Evolutionary conservation across 2,329 filamentous ascomycete species (phyloP), one percentile per base, ranked within the genome.

Genomic region (Hymenoscyphus fructigenus): DNA sequence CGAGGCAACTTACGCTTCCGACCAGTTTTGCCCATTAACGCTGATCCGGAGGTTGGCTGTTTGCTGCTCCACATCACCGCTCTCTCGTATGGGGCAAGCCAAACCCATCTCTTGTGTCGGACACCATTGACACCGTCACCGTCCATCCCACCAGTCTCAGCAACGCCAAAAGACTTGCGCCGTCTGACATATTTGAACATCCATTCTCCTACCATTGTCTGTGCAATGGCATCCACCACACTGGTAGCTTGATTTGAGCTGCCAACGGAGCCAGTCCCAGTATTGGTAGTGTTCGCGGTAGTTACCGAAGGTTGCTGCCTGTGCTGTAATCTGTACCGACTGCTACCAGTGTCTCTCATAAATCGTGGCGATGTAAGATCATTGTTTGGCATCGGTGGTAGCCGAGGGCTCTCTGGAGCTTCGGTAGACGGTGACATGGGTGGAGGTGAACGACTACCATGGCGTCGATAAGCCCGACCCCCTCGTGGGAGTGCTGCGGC

Each of bases 51-150:
- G 10, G 89, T 92, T 17, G 95, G 95, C 78, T 99, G 95, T 82
- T 96, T 97, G 83, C 91, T 96, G 78, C 94, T 97, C 95, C 95
- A 99, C 77, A 99, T 91, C 66, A 99, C 94, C 14, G 94, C 90
- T 68, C 93, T 85, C 78, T 99, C 95, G 75, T 99, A 98, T 2
- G 95, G 95, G 20, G 94, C 95, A 68, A 99, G 85, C 95, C 95
- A 99, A 1, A 99, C 95, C 95, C 95, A 99, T 76, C 95, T 86
- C 80, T 93, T 97, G 77, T 99, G 95, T 34, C 95, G 90, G 69
- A 87, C 87, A 71, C 84, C 87, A 69, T 81, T 84, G 23, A 81
- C 83, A 65, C 90, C 88, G 77, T 91, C 88, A 68, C 83, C 89
- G 73, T 93, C 88, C 68, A 87, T 84, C 66, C 83, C 85, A 69